These are phyloP conservation scores for Colletotrichum sojae DNA, from an alignment of 2,329 filamentous ascomycete genomes.

Conservation along the genomic window DNA sequence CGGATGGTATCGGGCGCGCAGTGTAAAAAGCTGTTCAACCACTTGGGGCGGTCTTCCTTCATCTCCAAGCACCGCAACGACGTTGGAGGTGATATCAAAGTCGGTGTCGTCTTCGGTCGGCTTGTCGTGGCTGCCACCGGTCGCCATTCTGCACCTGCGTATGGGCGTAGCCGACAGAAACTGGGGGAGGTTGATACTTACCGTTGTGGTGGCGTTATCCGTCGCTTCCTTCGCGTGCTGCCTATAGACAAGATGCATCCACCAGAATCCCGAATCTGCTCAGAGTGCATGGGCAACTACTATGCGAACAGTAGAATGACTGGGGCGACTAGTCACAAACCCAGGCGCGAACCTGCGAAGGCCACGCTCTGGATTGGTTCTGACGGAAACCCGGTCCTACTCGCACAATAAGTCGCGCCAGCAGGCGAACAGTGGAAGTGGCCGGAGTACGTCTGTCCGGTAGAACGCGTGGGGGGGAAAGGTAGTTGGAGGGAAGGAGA, in stretches of 20 bases:
- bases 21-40: background rate
- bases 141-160: background rate
- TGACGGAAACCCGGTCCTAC: conserved; percentile 7
- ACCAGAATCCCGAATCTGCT: conserved; percentile 5
- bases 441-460: background rate
- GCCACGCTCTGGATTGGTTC: conserved; percentile 2
- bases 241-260: conserved; percentile 4
- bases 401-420: conserved; percentile 20
- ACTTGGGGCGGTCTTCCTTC: background rate
- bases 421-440: conserved; percentile 12
- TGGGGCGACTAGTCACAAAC: conserved; percentile 14
- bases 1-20: conserved; percentile 1
- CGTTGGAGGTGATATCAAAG: background rate
- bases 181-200: conserved; percentile 14
- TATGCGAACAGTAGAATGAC: conserved; percentile 31
- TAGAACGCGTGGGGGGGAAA: background rate
- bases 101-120: background rate
- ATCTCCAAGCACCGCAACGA: conserved; percentile 26
- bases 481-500: background rate
- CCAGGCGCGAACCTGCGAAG: conserved; percentile 6
- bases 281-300: conserved; percentile 14
- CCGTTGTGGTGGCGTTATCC: background rate
- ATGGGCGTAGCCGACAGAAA: background rate
- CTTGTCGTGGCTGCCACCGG: background rate
- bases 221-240: background rate